These are phyloP conservation scores for Linnemannia schmuckeri DNA, from an alignment of 192 early-diverging fungal species.

Conservation along the genomic window DNA sequence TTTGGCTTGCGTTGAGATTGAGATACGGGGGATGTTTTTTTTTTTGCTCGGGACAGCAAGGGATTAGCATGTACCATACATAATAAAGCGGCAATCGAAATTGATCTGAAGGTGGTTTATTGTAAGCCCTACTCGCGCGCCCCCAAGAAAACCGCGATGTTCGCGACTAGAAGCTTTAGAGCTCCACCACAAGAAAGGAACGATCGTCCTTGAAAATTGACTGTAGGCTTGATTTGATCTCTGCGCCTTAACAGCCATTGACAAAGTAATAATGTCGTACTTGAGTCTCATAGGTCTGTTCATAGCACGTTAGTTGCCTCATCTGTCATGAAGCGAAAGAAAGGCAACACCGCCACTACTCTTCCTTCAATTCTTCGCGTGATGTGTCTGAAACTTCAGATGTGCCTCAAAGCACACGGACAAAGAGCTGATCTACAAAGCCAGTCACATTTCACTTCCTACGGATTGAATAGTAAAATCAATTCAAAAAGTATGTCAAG, in stretches of 20 bases:
- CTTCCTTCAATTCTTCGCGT: no score
- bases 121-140: no score
- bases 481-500: slow-evolving; percentile 24
- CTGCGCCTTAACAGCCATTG: neutral
- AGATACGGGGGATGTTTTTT: neutral
- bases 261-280: neutral
- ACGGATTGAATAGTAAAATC: slow-evolving; percentile 6
- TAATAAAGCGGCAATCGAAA: slow-evolving; percentile 5
- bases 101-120: neutral
- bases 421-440: neutral
- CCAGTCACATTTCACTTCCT: neutral
- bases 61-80: neutral
- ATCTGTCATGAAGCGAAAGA: neutral
- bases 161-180: neutral
- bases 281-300: neutral
- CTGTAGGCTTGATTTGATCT: neutral
- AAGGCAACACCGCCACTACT: no score
- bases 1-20: neutral
- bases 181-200: neutral
- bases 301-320: neutral
- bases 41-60: neutral
- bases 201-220: neutral
- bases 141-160: no score
- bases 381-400: neutral
- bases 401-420: neutral